phyloP scores from a whole-genome alignment of 305 asterid genomes.

The Solanum chacoense region DNA sequence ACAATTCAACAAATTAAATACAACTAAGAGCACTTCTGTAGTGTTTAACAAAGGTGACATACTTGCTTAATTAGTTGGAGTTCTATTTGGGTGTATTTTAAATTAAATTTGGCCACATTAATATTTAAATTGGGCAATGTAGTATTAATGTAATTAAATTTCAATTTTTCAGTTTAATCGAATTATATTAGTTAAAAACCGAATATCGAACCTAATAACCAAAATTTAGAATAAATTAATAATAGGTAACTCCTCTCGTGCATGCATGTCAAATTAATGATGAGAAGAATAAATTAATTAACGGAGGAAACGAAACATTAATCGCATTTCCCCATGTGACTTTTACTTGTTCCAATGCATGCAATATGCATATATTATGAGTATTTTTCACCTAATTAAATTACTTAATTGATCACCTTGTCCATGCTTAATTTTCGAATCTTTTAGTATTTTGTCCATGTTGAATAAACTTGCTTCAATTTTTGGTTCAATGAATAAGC shows the following conservation, averaged over 20 bases:
- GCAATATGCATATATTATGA: neutral
- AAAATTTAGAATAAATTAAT: neutral
- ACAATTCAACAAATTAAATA: no score
- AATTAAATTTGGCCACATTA: no score
- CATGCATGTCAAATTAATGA: neutral
- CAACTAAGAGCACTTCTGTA: no score
- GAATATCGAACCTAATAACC: neutral
- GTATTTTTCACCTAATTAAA: neutral
- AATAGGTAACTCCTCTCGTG: neutral
- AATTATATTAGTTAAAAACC: neutral
- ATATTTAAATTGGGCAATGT: neutral
- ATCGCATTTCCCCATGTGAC: neutral
- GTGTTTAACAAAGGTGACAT: no score
- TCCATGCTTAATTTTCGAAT: neutral
- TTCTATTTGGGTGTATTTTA: no score
- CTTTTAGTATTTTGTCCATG: neutral
- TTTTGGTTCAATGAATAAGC: neutral
- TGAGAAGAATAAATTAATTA: neutral
- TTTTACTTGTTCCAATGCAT: neutral
- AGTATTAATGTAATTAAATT: no score
- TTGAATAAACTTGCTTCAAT: neutral
- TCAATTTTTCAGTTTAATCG: neutral
- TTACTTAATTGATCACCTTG: neutral
- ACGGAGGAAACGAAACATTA: neutral
- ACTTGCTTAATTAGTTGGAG: no score